These are phyloP conservation scores for Taphrina confusa DNA, from an alignment of 1,139 yeast species.

Conservation along the genomic window DNA sequence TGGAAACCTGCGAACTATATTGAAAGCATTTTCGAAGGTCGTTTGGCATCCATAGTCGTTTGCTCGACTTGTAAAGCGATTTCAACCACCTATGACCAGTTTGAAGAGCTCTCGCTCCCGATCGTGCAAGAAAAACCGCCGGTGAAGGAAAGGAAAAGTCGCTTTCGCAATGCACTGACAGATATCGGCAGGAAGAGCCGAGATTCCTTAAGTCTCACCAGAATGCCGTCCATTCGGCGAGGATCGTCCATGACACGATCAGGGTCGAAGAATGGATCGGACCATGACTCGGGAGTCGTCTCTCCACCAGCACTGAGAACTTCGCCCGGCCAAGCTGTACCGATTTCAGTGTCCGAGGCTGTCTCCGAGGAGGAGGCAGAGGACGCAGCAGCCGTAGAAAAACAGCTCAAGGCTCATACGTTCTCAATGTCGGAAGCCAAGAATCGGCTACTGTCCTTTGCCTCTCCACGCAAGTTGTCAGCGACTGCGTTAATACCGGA, in stretches of 20 bases:
- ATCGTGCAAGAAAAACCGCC: conserved; percentile 16
- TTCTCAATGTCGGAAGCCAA: conserved; percentile 30
- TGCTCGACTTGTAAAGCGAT: conserved; percentile 37
- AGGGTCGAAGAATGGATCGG: background rate
- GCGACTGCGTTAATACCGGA: background rate
- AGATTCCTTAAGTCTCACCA: conserved; percentile 10
- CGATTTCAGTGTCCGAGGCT: conserved; percentile 22
- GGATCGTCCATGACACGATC: conserved; percentile 13
- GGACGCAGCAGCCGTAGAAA: conserved; percentile 6
- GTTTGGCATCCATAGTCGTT: conserved; percentile 37
- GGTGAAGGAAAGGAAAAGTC: conserved; percentile 24
- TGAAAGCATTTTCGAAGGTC: conserved; percentile 36
- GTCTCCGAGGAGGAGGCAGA: conserved; percentile 32
- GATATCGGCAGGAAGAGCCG: conserved; percentile 29
- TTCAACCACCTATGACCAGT: conserved; percentile 35
- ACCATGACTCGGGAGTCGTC: background rate
- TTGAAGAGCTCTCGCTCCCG: conserved; percentile 37
- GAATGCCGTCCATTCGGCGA: conserved; percentile 7
- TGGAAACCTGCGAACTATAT: conserved; percentile 28
- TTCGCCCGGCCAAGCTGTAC: background rate
- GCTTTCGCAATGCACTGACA: conserved; percentile 25
- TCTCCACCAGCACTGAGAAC: background rate
- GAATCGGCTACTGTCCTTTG: conserved; percentile 30
- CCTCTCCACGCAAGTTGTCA: background rate
- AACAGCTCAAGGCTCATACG: conserved; percentile 13